A percentile compares a stretch with the other conserved stretches of the same genome.
Evolutionary conservation across 768 basidiomycete species (phyloP).

Genomic region (Lactarius quietus): DNA sequence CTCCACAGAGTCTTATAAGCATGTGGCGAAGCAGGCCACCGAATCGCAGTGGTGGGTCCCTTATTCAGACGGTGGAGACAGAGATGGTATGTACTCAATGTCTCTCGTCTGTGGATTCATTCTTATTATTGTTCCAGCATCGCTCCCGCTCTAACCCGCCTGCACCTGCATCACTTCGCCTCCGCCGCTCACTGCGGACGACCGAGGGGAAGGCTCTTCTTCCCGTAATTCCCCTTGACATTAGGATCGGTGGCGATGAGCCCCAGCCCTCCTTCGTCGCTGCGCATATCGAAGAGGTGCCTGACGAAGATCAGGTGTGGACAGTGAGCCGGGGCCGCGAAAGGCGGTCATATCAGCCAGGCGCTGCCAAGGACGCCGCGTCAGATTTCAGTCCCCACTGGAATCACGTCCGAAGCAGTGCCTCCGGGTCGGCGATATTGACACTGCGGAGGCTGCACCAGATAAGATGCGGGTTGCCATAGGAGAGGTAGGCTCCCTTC

Average conservation of each 20-base stretch:
- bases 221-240: background rate
- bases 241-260: background rate
- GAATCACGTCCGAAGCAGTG: background rate
- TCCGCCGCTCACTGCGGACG: background rate
- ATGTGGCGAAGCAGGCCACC: no score
- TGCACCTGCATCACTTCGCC: background rate
- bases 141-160: no score
- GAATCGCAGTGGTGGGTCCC: no score
- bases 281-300: background rate
- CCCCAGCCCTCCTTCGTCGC: background rate
- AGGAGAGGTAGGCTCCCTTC: background rate
- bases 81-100: no score
- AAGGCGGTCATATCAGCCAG: background rate
- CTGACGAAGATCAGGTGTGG: background rate
- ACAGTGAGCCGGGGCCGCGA: background rate
- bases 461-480: background rate
- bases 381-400: background rate
- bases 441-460: background rate
- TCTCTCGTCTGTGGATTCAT: no score
- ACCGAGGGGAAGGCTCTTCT: background rate
- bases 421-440: background rate
- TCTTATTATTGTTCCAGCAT: no score
- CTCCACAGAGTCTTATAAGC: no score
- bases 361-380: background rate
- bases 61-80: no score